A percentile compares a stretch with the other conserved stretches of the same genome.
These are phyloP conservation scores for Zychaea mexicana DNA, from an alignment of 371 early-diverging fungal genomes.

Conservation along the genomic window DNA sequence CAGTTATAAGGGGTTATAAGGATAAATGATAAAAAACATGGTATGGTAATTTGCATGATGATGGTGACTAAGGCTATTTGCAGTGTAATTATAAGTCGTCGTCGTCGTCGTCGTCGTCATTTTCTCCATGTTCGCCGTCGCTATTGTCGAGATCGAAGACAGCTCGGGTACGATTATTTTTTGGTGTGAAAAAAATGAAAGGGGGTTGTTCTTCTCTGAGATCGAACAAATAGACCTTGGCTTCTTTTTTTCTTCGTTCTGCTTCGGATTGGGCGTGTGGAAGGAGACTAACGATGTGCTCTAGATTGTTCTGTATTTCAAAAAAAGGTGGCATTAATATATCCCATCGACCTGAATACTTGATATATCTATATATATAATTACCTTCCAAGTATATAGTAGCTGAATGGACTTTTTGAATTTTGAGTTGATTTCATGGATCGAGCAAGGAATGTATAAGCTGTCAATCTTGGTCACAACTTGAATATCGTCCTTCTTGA, in stretches of 20 bases:
- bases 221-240: background rate
- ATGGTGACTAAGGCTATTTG: too few relatives aligned
- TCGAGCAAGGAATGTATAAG: background rate
- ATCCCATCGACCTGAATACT: background rate
- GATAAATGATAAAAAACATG: too few relatives aligned
- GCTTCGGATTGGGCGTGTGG: background rate
- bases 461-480: background rate
- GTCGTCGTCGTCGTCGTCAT: background rate
- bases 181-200: background rate
- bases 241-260: background rate
- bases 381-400: conserved; percentile 2
- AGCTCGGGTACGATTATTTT: background rate
- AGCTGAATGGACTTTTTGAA: background rate
- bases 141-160: background rate
- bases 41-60: too few relatives aligned
- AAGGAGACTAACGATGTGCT: background rate
- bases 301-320: background rate
- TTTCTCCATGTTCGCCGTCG: background rate
- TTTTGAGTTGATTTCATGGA: background rate
- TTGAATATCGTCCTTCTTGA: background rate
- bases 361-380: background rate
- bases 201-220: background rate
- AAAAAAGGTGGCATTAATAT: background rate
- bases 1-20: too few relatives aligned
- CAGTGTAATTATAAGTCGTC: too few relatives aligned